Evolutionary conservation across 2,329 filamentous ascomycete species (phyloP).

Genomic region (Pseudocercospora fijiensis): DNA sequence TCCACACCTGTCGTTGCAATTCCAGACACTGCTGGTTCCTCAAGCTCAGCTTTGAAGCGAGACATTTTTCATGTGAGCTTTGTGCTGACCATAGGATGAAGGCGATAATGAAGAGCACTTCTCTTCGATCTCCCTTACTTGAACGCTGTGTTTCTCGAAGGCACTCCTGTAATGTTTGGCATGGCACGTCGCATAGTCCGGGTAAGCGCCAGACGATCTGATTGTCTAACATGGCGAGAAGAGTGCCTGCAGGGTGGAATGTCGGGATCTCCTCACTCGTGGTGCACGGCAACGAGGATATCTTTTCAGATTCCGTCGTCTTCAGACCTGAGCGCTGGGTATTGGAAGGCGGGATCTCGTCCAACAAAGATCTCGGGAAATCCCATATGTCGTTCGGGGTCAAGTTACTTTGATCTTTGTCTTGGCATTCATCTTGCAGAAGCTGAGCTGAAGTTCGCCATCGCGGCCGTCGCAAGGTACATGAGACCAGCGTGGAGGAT

Average conservation of each 20-base stretch:
- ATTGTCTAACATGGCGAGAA: constrained; percentile 8
- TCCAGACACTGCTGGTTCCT: not conserved
- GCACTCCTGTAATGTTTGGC: constrained; percentile 28
- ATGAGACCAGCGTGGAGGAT: constrained; percentile 28
- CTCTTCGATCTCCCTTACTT: constrained; percentile 28
- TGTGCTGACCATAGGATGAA: constrained; percentile 8
- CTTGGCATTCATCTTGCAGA: constrained; percentile 39
- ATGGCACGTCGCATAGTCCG: constrained; percentile 26
- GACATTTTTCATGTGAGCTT: not conserved
- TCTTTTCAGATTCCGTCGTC: constrained; percentile 35
- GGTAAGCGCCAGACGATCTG: constrained; percentile 23
- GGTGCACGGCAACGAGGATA: constrained; percentile 35
- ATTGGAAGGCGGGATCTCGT: not conserved
- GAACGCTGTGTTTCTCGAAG: constrained; percentile 26
- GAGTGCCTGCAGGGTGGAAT: constrained; percentile 26
- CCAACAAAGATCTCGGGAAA: constrained; percentile 25
- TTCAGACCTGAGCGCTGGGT: constrained; percentile 30
- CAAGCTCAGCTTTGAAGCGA: too few species aligned
- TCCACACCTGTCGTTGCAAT: not conserved
- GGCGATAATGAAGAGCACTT: constrained; percentile 44
- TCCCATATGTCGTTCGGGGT: constrained; percentile 38
- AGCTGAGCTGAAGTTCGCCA: constrained; percentile 37
- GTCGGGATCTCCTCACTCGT: constrained; percentile 33
- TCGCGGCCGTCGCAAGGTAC: constrained; percentile 35
- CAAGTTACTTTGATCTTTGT: constrained; percentile 32